Evolutionary conservation across 345 rosid genomes (phyloP), one percentile per base, ranked within the genome.

Genomic region (Toxicodendron radicans): DNA sequence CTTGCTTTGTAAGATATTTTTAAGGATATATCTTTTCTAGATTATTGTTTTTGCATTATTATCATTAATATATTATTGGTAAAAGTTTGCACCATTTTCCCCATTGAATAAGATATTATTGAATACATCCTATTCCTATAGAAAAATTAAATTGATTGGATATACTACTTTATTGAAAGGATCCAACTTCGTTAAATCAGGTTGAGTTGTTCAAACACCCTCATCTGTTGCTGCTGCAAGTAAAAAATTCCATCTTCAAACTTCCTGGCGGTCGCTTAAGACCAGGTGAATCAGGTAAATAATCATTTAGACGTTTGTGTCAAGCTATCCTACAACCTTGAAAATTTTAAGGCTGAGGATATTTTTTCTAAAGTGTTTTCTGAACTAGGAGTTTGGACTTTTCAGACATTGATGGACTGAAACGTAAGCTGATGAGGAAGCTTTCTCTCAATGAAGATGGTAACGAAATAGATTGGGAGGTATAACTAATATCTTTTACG

Each of bases 161-260:
- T 64, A 45, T 53, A 43, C 52, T 10, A 24, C 35, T 21, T 66
- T 21, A 20, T 32, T 75, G 59, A 38, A 59, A 20, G 32, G 54
- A 69, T 71, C 16, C 7, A 24, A 30, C 46, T 30, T 78, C 69
- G 51, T 68, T 30, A 13, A 30, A 79, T 85, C 83, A 92, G 97
- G 95, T 95, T 52, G 97, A 92, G 75, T 79, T 95, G 81, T 92
- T 90, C 86, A 88, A 90, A 70, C 97, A 90, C 65, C 95, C 97
- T 23, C 99, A 95, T 85, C 46, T 95, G 8, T 68, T 92, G 78
- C 80, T 92, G 73, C 79, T 95, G 84, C 97, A 92, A 81, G 65
- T 81, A 64, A 83, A 82, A 77, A 95, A 92, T 80, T 83, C 92
- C 46, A 66, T 75, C 78, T 90, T 87, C 73, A 87, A 83, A 87